Evolutionary conservation across 2,329 filamentous ascomycete species (phyloP).

Genomic region (Aspergillus pseudoglaucus): DNA sequence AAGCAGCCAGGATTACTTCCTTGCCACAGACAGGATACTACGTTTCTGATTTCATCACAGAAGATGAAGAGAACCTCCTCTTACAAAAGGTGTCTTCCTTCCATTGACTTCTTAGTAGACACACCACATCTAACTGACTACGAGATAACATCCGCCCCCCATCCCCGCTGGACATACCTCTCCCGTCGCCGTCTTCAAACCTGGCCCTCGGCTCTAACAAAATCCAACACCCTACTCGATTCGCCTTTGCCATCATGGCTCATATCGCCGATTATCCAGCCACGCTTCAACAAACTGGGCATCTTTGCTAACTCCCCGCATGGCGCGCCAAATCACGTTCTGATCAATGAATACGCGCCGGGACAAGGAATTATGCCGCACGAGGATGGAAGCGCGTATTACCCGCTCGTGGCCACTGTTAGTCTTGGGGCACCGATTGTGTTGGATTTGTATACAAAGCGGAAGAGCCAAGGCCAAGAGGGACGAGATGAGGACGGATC

Average conservation of each 20-base stretch:
- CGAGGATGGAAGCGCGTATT: constrained; percentile 85
- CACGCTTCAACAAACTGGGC: constrained; percentile 44
- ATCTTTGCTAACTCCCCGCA: constrained; percentile 65
- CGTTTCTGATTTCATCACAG: constrained; percentile 74
- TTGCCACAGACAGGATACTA: constrained; percentile 60
- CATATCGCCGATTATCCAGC: constrained; percentile 56
- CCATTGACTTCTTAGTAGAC: neutral
- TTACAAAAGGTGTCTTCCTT: constrained; percentile 56
- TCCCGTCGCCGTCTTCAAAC: constrained; percentile 86
- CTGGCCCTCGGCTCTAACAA: constrained; percentile 76
- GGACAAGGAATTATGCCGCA: constrained; percentile 96
- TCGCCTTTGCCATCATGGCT: constrained; percentile 69
- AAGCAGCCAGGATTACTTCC: constrained; percentile 24
- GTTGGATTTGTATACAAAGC: constrained; percentile 66
- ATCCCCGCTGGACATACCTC: constrained; percentile 77
- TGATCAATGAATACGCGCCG: constrained; percentile 85
- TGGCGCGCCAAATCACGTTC: constrained; percentile 73
- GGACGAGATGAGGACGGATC: constrained; percentile 3
- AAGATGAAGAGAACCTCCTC: constrained; percentile 64
- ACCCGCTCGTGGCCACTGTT: constrained; percentile 82
- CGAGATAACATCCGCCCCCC: constrained; percentile 53
- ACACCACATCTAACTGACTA: neutral
- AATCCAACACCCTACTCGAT: constrained; percentile 66
- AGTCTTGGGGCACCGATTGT: constrained; percentile 74
- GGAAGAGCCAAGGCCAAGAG: neutral